Evolutionary conservation across 2,329 filamentous ascomycete genomes (phyloP), one percentile per base, ranked within the genome.

Genomic region (Paracorniculantispora psalliotae): DNA sequence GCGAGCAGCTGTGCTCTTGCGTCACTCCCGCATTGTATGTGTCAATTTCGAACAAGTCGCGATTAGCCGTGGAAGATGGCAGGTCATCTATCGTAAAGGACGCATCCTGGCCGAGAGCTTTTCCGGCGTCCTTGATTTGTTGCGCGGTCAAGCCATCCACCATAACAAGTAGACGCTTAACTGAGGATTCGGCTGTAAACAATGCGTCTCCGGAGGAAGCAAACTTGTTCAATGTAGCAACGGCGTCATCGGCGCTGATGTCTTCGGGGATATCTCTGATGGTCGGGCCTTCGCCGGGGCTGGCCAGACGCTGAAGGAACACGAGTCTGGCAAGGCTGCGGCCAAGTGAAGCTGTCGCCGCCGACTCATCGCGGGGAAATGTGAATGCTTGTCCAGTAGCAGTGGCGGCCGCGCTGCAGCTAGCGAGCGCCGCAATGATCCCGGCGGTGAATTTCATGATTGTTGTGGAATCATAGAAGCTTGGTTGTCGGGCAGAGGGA

Each of bases 151-250:
- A 74, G 66, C 85, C 83, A 67, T 87, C 80, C 53, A 88, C 73
- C 64, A 84, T 71, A 54, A 88, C 72, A 26, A 89, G 72, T 41
- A 89, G 77, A 70, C 90, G 85, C 55, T 72, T 75, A 5, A 61
- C 63, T 51, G 72, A 67, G 12, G 61, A 60, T 19, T 67, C 63
- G 12, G 63, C 62, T 4, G 69, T 59, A 64, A 90, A 85, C 35
- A 90, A 72, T 21, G 77, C 69, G 57, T 73, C 65, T 7, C 79
- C 71, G 30, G 73, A 67, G 62, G 80, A 83, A 62, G 85, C 86
- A 69, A 84, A 89, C 52, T 74, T 74, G 67, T 85, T 83, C 67
- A 91, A 75, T 64, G 83, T 73, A 51, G 77, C 73, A 41, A 90
- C 71, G 9, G 81, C 79, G 44, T 82, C 77, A 59, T 79, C 74